Conservation (phyloP, 805 yeast genomes). For the Saccharomycopsis javanensis region DNA sequence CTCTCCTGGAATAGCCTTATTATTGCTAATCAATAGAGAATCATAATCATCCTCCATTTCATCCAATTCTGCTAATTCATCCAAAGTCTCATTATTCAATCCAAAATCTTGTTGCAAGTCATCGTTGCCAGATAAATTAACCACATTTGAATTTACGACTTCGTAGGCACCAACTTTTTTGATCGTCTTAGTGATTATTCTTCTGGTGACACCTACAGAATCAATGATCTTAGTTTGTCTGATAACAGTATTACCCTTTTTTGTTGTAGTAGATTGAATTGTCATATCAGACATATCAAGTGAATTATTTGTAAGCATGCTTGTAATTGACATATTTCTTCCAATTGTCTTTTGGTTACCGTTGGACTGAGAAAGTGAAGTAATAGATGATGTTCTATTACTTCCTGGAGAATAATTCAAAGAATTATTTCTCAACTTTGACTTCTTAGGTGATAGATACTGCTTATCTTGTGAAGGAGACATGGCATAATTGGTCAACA, state of each 20-base stretch:
- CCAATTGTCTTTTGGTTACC: background rate
- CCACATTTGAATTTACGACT: conserved; percentile 16
- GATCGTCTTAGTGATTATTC: conserved; percentile 13
- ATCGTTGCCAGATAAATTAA: conserved; percentile 8
- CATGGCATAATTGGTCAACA: background rate
- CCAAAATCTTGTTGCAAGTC: background rate
- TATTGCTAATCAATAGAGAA: background rate
- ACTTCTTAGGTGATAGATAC: conserved; percentile 8
- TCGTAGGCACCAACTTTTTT: conserved; percentile 17
- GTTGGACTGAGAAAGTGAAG: conserved; percentile 9
- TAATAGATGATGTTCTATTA: conserved; percentile 6
- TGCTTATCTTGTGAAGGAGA: conserved; percentile 3
- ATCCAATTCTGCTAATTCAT: conserved; percentile 12
- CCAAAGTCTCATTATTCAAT: conserved; percentile 2
- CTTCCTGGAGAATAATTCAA: background rate
- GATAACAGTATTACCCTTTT: conserved; percentile 11
- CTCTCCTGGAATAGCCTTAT: background rate
- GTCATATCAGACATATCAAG: conserved; percentile 16
- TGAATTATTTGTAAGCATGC: conserved; percentile 9
- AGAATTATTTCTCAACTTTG: conserved; percentile 1
- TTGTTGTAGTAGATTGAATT: conserved; percentile 15
- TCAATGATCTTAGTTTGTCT: conserved; percentile 17
- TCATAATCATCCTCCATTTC: conserved; percentile 13
- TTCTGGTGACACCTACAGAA: conserved; percentile 14
- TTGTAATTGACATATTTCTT: conserved; percentile 10